Base-by-base conservation (phyloP, 225 moss, liverwort and hornwort genomes). In the Neckera pumila region DNA sequence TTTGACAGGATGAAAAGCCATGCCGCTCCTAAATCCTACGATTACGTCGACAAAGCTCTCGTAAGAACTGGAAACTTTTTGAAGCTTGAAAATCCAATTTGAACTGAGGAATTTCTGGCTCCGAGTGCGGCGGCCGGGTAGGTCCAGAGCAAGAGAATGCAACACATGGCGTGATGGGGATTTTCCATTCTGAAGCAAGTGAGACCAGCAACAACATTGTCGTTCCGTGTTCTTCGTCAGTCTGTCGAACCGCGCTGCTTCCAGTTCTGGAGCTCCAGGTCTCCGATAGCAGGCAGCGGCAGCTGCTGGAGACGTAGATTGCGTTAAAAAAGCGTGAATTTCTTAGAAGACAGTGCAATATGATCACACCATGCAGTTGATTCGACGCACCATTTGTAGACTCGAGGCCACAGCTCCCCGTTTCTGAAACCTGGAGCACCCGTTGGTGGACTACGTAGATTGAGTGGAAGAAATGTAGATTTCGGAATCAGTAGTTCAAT, bases 361-460 rank as follows among this genome's bases (percentile, higher is more conserved):
- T 5, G 17, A 58, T 79, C 26, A 27, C 10, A 5, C 40, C 4
- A 5, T 27, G 7, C 1, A 2, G 16, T 17, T 16, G 57, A 79
- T 79, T 3, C 3, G 3, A 7, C 3, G 7, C 17, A 4, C 11
- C 7, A 40, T 38, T 58, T 7, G 17, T 79, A 58, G 59, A 79
- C 4, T 58, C 2, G 51, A 75, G 49, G 20, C 75, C 75, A 51
- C 4, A 51, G 7, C 51, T 8, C 20, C 12, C 8, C 2, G 0
- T 12, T 33, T 33, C 20, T 4, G 3, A 8, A 8, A 4, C 12
- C 5, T 2, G 0, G 0, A 45, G 45, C 8, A 8, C 8, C 8
- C n/a, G n/a, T n/a, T n/a, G n/a, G n/a, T n/a, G n/a, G n/a, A n/a
- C n/a, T n/a, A n/a, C n/a, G n/a, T n/a, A n/a, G n/a, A n/a, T n/a